Evolutionary conservation across 2,329 filamentous ascomycete species (phyloP), one percentile per base, ranked within the genome.

Genomic region (Exserohilum rostratum): DNA sequence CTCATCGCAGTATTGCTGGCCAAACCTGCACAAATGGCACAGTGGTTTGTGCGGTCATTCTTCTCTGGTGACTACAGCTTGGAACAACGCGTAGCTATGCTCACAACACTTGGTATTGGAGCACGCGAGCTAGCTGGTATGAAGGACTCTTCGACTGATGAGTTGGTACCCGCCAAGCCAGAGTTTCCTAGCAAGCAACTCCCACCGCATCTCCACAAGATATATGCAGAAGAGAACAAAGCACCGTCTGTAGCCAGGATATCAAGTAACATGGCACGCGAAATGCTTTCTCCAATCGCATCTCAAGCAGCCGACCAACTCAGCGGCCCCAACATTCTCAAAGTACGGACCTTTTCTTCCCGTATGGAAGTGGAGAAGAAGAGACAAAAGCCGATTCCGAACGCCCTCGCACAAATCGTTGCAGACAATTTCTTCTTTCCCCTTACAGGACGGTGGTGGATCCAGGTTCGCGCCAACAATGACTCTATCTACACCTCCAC

Each of bases 51-150:
- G 3, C 86, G 87, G 52, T 89, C 90, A 0, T 96, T 95, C 71
- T 98, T 97, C 71, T 88, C 91, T 37, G 93, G 93, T 13, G 95
- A 99, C 70, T 93, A 95, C 74, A 96, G 93, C 0, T 79, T 98
- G 33, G 85, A 88, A 0, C 93, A 98, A 72, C 85, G 95, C 34
- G 90, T 89, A 6, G 86, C 90, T 0, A 83, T 98, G 33, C 86
- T 99, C 47, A 88, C 91, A 17, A 87, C 90, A 0, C 79, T 99
- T 3, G 93, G 93, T 0, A 78, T 99, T 0, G 86, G 89, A 27
- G 90, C 90, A 2, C 85, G 93, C 54, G 93, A 98, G 74, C 76
- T 99, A 9, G 91, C 91, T 1, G 93, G 95, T 0, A 86, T 90
- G 61, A 86, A 89, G 42, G 77, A 79, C 6, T 76, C 81, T 45